phyloP scores from a whole-genome alignment of 2,329 filamentous ascomycete species.

The Talaromyces pinophilus region DNA sequence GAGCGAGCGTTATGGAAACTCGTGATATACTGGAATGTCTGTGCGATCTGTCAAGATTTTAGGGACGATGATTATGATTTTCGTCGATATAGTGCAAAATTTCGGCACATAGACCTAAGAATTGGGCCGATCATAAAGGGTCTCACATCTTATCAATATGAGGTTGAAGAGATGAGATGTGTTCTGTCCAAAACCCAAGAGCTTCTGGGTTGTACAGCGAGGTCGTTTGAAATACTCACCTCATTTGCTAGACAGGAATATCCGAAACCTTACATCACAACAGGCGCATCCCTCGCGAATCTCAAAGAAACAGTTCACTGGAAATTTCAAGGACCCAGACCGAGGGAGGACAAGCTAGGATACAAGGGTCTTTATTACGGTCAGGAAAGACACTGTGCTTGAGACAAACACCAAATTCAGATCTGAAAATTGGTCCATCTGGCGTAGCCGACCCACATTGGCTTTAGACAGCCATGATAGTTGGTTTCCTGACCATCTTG shows the following conservation, averaged over 20 bases:
- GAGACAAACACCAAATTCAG: not conserved
- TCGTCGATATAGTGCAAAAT: not conserved
- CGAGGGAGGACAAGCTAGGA: not conserved
- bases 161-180: slow-evolving; percentile 2
- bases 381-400: not conserved
- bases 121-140: not conserved
- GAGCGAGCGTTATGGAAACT: slow-evolving; percentile 7
- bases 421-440: not conserved
- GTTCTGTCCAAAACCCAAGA: not conserved
- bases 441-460: not conserved
- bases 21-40: not conserved
- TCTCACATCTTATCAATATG: not conserved
- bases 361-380: not conserved
- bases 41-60: not conserved
- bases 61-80: not conserved
- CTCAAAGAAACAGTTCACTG: not conserved
- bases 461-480: not conserved
- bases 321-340: not conserved
- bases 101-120: not conserved
- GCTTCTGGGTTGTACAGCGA: not conserved
- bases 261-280: not conserved
- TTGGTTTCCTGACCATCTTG: slow-evolving; percentile 3
- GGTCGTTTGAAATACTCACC: not conserved
- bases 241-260: not conserved
- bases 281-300: not conserved